Evolutionary conservation across 2,329 filamentous ascomycete species (phyloP).

Genomic region (Gaeumannomyces sp.): DNA sequence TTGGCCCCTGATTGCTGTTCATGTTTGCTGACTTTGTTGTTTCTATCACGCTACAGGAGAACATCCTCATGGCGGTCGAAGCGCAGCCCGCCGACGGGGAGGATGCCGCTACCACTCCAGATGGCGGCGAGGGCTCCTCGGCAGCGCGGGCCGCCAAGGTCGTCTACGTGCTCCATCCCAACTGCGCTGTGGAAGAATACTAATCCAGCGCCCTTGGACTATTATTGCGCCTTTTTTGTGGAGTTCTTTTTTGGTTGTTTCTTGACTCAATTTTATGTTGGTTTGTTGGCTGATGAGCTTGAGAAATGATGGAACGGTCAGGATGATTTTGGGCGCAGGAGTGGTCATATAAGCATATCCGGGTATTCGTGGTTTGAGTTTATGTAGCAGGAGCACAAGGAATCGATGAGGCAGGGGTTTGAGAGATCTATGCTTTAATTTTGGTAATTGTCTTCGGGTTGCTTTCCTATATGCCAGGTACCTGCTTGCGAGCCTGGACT

Average conservation of each 20-base stretch:
- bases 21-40: constrained; percentile 21
- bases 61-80: constrained; percentile 77
- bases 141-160: constrained; percentile 40
- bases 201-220: constrained; percentile 20
- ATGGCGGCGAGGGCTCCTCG: constrained; percentile 35
- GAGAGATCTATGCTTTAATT: neutral
- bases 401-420: neutral
- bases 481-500: neutral
- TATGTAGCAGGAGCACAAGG: neutral
- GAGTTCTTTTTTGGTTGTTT: neutral
- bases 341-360: neutral
- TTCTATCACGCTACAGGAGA: constrained; percentile 51
- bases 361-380: neutral
- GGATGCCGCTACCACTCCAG: constrained; percentile 22
- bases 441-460: neutral
- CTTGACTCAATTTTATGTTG: neutral
- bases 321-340: neutral
- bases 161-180: constrained; percentile 89
- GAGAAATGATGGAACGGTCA: neutral
- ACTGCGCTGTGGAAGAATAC: constrained; percentile 72
- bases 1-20: neutral
- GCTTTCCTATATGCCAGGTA: neutral
- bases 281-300: neutral
- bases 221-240: neutral
- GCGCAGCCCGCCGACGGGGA: constrained; percentile 47